phyloP scores from a whole-genome alignment of 2,329 filamentous ascomycete genomes.

The Rhynchosporium agropyri region DNA sequence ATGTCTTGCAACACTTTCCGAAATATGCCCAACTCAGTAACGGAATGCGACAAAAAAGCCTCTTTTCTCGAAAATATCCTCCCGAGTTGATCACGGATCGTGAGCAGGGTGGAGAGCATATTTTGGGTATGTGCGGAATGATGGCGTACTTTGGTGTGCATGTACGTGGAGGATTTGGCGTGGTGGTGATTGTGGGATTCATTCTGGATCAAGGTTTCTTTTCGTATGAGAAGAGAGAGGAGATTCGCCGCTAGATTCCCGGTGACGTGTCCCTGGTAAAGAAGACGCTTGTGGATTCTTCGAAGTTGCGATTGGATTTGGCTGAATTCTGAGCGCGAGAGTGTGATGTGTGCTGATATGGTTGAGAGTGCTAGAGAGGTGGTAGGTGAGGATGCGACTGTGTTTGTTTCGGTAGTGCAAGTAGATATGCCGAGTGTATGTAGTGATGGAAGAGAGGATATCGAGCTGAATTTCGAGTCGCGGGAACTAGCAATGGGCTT shows the following conservation, averaged over 20 bases:
- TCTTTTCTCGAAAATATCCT: slow-evolving; percentile 17
- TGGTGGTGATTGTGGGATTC: background rate
- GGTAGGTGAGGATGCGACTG: background rate
- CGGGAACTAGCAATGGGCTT: slow-evolving; percentile 4
- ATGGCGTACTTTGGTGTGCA: no score
- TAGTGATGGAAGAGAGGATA: slow-evolving; percentile 11
- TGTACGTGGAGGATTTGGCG: background rate
- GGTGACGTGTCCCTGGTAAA: no score
- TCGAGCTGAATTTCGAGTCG: slow-evolving; percentile 25
- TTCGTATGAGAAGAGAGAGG: slow-evolving; percentile 8
- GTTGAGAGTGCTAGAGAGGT: slow-evolving; percentile 4
- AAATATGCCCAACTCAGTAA: background rate
- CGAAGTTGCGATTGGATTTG: no score
- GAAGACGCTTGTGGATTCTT: no score
- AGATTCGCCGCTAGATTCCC: slow-evolving; percentile 2
- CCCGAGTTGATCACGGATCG: background rate
- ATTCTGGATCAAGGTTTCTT: slow-evolving; percentile 12
- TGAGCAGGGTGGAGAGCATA: slow-evolving; percentile 1
- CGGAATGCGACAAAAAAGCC: background rate
- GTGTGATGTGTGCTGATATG: no score
- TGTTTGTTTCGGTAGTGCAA: no score
- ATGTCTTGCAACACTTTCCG: background rate
- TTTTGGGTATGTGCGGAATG: background rate
- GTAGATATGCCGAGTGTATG: background rate
- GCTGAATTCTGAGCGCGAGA: no score